Conservation (phyloP, 805 yeast genomes). For the Metschnikowia kunwiensis region DNA sequence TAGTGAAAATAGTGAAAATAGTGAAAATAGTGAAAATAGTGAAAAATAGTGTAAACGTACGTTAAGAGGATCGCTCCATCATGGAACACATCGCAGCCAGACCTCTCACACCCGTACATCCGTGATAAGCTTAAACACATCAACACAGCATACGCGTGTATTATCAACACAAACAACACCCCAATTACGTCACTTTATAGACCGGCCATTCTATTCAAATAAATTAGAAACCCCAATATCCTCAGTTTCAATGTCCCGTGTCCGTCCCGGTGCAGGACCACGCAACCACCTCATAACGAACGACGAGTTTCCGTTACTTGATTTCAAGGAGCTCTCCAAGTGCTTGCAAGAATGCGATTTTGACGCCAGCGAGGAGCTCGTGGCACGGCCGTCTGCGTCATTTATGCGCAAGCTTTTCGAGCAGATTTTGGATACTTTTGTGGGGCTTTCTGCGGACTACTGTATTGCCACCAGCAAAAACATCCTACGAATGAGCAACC, state of each 20-base stretch:
- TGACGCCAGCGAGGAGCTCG: constrained; percentile 55
- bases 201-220: too few species aligned
- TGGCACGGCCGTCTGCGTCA: constrained; percentile 54
- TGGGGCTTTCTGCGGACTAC: constrained; percentile 44
- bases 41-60: too few species aligned
- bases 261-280: not conserved
- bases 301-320: constrained; percentile 63
- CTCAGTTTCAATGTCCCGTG: too few species aligned
- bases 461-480: constrained; percentile 21
- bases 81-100: too few species aligned
- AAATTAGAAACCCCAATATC: too few species aligned
- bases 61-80: too few species aligned
- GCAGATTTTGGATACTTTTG: constrained; percentile 58
- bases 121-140: too few species aligned
- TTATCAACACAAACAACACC: too few species aligned
- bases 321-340: constrained; percentile 52
- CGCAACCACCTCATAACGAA: constrained; percentile 6
- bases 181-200: not conserved
- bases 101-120: constrained; percentile 3
- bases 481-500: constrained; percentile 14
- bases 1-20: too few species aligned
- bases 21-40: too few species aligned
- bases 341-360: constrained; percentile 64
- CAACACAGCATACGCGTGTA: too few species aligned
- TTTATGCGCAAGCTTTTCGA: constrained; percentile 55